Conservation (phyloP, 768 basidiomycete genomes). For the Hygrocybe punicea region DNA sequence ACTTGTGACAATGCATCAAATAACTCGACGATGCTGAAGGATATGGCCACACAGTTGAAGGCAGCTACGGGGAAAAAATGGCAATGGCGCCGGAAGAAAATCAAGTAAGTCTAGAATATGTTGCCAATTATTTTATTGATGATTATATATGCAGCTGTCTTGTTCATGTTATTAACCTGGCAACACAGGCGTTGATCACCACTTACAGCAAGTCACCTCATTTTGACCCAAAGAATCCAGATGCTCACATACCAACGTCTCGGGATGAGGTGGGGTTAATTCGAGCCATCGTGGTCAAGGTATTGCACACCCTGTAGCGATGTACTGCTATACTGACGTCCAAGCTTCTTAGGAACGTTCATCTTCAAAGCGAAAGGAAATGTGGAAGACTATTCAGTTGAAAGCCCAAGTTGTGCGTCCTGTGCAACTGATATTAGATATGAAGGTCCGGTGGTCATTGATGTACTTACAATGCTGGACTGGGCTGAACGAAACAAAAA, state of each 20-base stretch:
- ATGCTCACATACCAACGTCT: conserved; percentile 14
- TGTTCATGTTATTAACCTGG: conserved; percentile 35
- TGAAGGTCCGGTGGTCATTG: conserved; percentile 33
- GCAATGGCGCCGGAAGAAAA: neutral
- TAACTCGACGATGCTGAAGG: conserved; percentile 34
- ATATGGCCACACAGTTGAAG: conserved; percentile 20
- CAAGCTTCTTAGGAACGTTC: conserved; percentile 30
- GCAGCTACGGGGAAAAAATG: neutral
- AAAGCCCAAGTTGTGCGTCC: too few species aligned
- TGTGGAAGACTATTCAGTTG: conserved; percentile 17
- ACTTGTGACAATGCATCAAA: conserved; percentile 40
- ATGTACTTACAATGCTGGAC: conserved; percentile 30
- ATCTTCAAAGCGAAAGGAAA: conserved; percentile 22
- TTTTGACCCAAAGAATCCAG: conserved; percentile 14
- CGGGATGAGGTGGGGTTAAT: conserved; percentile 22
- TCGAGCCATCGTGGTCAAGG: conserved; percentile 14
- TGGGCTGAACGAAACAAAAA: conserved; percentile 9
- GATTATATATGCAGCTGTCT: conserved; percentile 30
- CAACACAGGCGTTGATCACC: conserved; percentile 28
- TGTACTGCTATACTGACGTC: neutral
- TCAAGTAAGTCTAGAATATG: conserved; percentile 7
- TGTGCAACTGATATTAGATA: conserved; percentile 27
- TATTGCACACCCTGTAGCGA: neutral
- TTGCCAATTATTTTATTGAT: neutral
- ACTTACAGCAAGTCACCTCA: conserved; percentile 16